Evolutionary conservation across 306 rosid species (phyloP), one percentile per base, ranked within the genome.

Genomic region (Aeschynomene evenia): DNA sequence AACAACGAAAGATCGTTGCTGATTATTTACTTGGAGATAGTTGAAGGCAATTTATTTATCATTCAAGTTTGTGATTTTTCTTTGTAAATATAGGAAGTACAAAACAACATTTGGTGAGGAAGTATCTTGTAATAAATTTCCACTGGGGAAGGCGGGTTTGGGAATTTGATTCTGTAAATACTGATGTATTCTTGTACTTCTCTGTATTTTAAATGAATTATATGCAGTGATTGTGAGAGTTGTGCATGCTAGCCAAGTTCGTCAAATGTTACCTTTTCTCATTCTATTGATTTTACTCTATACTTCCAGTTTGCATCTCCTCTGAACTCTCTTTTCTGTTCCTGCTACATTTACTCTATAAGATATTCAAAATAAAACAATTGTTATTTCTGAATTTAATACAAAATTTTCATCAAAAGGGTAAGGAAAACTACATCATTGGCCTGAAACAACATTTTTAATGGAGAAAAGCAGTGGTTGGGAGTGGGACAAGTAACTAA

Each of bases 401-500:
- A 80, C 82, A 80, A 87, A 70, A 89, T 75, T 73, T 62, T 64
- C 82, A 77, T 79, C 62, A 37, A 14, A 65, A 70, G 64, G 57
- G 66, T 67, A 55, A 56, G 67, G 52, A 71, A 77, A 49, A 52
- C 31, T 24, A 79, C 60, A 74, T 83, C 87, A 84, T 81, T 90
- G 75, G 75, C 74, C 70, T 59, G 67, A 68, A 65, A 64, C 53
- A 66, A 62, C 75, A 77, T 60, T 60, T 24, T 45, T 63, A 75
- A 68, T 8, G 40, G 48, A 28, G 69, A 76, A 29, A 65, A 42
- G 54, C 55, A 15, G 21, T 37, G 48, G 52, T 22, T 16, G 46
- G 58, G 78, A 71, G n/a, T n/a, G n/a, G n/a, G n/a, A n/a, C n/a
- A n/a, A n/a, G n/a, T 26, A 20, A 50, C 72, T 18, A 53, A 18